Evolutionary conservation across 805 yeast species (phyloP).

Genomic region (Kurtzmaniella cleridarum): DNA sequence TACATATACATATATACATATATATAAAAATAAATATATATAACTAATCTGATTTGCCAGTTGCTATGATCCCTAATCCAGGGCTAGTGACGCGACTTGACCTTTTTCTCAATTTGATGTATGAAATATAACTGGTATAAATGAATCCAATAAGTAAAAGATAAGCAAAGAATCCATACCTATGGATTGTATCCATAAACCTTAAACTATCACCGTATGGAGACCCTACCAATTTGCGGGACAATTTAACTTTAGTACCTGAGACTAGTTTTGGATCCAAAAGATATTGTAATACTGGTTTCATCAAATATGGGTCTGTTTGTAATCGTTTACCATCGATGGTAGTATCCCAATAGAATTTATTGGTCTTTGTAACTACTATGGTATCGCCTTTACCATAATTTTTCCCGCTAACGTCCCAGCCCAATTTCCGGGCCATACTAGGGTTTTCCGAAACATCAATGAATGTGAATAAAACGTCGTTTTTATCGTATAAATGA

Average conservation of each 20-base stretch:
- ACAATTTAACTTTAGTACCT: constrained; percentile 7
- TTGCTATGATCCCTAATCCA: constrained; percentile 1
- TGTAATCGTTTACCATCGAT: constrained; percentile 31
- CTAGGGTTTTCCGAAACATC: constrained; percentile 39
- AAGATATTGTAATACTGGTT: constrained; percentile 33
- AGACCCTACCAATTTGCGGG: constrained; percentile 33
- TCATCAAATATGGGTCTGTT: constrained; percentile 25
- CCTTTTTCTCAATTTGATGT: constrained; percentile 3
- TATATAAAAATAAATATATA: no score
- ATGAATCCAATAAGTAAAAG: constrained; percentile 12
- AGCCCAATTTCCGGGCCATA: constrained; percentile 23
- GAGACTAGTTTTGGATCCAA: constrained; percentile 26
- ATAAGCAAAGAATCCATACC: constrained; percentile 42
- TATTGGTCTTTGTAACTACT: constrained; percentile 42
- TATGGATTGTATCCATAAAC: constrained; percentile 41
- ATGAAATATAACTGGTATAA: constrained; percentile 5
- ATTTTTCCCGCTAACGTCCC: constrained; percentile 31
- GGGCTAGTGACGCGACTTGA: constrained; percentile 1
- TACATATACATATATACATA: no score
- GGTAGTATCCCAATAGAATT: constrained; percentile 26
- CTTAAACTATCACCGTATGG: constrained; percentile 36
- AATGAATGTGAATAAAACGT: constrained; percentile 43
- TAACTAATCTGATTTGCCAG: no score
- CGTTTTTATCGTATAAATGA: constrained; percentile 38
- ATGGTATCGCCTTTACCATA: constrained; percentile 52